Base-by-base conservation (phyloP, 192 early-diverging fungal species). In the Entomortierella beljakovae region DNA sequence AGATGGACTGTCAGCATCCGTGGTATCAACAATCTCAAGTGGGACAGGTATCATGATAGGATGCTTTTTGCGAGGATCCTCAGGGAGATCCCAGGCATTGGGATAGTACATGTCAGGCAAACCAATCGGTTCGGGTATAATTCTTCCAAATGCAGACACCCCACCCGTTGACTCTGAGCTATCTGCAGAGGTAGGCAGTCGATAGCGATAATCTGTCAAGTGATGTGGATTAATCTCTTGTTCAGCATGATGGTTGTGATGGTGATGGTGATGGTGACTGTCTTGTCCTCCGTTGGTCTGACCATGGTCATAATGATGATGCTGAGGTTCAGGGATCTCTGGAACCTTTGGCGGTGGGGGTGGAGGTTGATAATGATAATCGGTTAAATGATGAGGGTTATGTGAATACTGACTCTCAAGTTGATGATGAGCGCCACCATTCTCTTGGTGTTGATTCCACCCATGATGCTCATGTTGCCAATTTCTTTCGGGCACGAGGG, bases 91-190 rank as follows among this genome's bases (percentile, higher is more conserved):
- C 75, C 75, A 79, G 0, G 75, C 75, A 48, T 79, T 79, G 7
- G 75, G 75, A 22, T 70, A 79, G 62, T 79, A 79, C 75, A 79
- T 79, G 31, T 79, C 62, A 11, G 75, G 75, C 1, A 79, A 57
- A 13, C 75, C 75, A 15, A 79, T 57, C 25, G 75, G 75, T 38
- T 64, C 75, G 20, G 75, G 75, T 58, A 79, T 79, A 46, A 79
- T 79, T 20, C 55, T 68, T 7, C 29, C 25, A 37, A 79, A 79
- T 2, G 48, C 51, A 10, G 61, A 37, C 2, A 38, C 52, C 18
- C 59, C 65, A 49, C 11, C 57, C 2, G 49, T n/a, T 13, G 26
- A 46, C 28, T 65, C 46, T 3, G 60, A 40, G 0, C 55, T 65
- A 32, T 70, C 75, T 25, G 46, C 37, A 32, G 37, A 25, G 7